Conservation (phyloP, 108 stramenopile species). For the Fistulifera solaris region DNA sequence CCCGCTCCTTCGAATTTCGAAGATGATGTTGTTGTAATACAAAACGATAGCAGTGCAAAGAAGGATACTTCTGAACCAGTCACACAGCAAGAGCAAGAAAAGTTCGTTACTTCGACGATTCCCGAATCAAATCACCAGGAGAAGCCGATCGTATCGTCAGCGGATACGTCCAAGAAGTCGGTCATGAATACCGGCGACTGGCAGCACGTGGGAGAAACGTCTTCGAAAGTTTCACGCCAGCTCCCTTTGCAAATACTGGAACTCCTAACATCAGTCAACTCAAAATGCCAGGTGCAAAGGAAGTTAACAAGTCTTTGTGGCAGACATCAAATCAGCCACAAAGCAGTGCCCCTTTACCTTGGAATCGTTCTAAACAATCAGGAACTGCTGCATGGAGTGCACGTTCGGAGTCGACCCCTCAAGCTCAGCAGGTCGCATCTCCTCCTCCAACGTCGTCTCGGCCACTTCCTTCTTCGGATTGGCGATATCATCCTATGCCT, state of each 20-base stretch:
- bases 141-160: too few species aligned
- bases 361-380: neutral
- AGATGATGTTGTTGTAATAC: neutral
- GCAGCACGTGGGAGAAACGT: too few species aligned
- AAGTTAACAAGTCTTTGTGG: neutral
- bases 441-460: neutral
- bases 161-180: too few species aligned
- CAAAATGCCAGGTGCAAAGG: too few species aligned
- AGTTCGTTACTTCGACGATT: neutral
- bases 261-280: too few species aligned
- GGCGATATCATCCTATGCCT: slow-evolving; percentile 9
- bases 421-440: neutral
- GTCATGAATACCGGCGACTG: too few species aligned
- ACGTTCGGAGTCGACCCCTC: neutral
- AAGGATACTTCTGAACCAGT: neutral
- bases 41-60: neutral
- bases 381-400: neutral
- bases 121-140: too few species aligned
- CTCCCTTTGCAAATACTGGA: neutral
- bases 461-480: slow-evolving; percentile 2
- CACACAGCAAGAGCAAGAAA: neutral
- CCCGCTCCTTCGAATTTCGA: neutral
- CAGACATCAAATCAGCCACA: neutral
- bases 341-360: neutral
- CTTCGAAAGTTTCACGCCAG: neutral